Percentiles rank a stretch among this genome's conserved stretches.
Evolutionary conservation across 1,284 basidiomycete genomes (phyloP).

Genomic region (Pholiota adiposa): DNA sequence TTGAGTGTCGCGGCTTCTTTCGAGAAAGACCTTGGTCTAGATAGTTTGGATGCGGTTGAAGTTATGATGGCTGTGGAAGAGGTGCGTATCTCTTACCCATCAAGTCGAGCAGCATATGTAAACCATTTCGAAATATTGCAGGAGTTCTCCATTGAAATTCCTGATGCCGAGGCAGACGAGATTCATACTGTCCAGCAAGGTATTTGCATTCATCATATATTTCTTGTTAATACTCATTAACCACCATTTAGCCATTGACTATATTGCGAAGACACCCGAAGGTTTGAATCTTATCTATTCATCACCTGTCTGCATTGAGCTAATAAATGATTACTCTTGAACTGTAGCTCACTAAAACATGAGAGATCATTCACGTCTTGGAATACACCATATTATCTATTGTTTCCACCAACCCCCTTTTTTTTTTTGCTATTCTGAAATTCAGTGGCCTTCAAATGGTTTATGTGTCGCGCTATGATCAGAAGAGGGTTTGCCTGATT

Average conservation of each 20-base stretch:
- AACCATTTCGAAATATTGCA: conserved; percentile 32
- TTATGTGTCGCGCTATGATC: conserved; percentile 30
- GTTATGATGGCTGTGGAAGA: conserved; percentile 99
- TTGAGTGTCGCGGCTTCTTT: conserved; percentile 80
- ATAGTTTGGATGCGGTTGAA: conserved; percentile 97
- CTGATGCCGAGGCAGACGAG: conserved; percentile 97
- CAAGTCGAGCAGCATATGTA: not conserved
- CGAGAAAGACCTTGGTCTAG: conserved; percentile 88
- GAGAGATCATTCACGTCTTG: conserved; percentile 28
- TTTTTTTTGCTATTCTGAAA: conserved; percentile 30
- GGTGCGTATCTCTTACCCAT: conserved; percentile 49
- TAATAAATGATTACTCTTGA: conserved; percentile 24
- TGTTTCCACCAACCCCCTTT: conserved; percentile 35
- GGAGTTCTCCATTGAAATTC: conserved; percentile 93
- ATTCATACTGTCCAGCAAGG: conserved; percentile 96
- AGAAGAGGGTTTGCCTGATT: conserved; percentile 27
- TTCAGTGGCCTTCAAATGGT: conserved; percentile 23
- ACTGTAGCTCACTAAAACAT: conserved; percentile 36
- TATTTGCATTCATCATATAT: conserved; percentile 39
- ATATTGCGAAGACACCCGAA: conserved; percentile 94
- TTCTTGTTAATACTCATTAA: conserved; percentile 21
- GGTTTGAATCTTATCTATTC: conserved; percentile 50
- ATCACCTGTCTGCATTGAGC: conserved; percentile 28
- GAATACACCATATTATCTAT: conserved; percentile 36
- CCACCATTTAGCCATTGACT: conserved; percentile 82